A percentile compares a stretch with the other conserved stretches of the same genome.
These are phyloP conservation scores for Kockiozyma suomiensis DNA, from an alignment of 805 yeast genomes.

Conservation along the genomic window DNA sequence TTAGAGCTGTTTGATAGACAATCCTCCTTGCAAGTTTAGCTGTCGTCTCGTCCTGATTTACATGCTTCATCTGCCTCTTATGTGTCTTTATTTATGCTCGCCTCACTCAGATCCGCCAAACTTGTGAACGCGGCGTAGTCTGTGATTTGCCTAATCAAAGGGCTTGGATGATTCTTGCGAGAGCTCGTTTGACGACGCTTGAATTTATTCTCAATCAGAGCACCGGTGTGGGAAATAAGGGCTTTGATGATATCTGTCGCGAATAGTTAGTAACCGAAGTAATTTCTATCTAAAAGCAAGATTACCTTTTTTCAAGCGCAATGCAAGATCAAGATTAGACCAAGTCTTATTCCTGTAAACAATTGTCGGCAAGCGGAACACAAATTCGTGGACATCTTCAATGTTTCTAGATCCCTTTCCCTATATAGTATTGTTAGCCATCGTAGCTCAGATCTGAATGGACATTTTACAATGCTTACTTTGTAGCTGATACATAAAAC, in stretches of 20 bases:
- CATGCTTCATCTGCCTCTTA: neutral
- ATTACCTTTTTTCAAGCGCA: constrained; percentile 61
- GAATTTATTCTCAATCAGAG: constrained; percentile 76
- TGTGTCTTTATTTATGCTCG: neutral
- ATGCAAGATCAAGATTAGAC: constrained; percentile 68
- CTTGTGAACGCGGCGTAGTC: constrained; percentile 43
- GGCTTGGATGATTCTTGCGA: neutral
- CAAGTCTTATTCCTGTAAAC: constrained; percentile 64
- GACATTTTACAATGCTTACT: constrained; percentile 33
- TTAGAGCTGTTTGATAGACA: neutral
- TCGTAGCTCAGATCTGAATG: neutral
- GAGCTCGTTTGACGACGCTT: constrained; percentile 37
- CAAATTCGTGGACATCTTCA: constrained; percentile 75
- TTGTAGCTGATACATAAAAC: constrained; percentile 71
- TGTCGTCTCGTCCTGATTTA: too few species aligned
- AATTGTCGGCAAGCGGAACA: constrained; percentile 64
- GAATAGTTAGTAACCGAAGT: neutral
- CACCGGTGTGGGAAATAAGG: constrained; percentile 60
- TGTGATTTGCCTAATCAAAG: constrained; percentile 42
- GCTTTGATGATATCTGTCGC: constrained; percentile 43
- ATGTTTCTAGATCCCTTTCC: constrained; percentile 71
- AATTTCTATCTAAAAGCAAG: too few species aligned
- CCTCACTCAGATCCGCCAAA: constrained; percentile 29
- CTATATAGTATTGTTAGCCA: constrained; percentile 7
- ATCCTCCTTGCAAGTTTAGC: too few species aligned